These are phyloP conservation scores for Phaeosphaeriaceae sp. DNA, from an alignment of 2,329 filamentous ascomycete species.

Conservation along the genomic window DNA sequence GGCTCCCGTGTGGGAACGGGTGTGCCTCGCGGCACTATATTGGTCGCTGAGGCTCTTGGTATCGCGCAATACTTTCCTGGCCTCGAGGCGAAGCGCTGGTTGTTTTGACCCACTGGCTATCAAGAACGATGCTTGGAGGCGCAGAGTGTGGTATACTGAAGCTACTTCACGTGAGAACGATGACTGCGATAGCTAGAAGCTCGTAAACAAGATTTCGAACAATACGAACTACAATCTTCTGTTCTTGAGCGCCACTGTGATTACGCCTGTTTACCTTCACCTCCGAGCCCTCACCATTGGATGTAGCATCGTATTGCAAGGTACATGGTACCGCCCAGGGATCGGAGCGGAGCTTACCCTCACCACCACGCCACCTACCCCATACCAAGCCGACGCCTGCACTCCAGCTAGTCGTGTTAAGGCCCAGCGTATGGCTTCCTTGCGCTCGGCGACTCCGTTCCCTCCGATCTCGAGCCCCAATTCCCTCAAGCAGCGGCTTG, in stretches of 20 bases:
- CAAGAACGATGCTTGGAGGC: background rate
- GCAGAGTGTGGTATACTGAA: background rate
- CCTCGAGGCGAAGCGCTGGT: background rate
- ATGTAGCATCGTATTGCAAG: background rate
- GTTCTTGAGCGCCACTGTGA: background rate
- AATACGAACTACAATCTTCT: background rate
- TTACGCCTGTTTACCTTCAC: background rate
- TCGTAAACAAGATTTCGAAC: background rate
- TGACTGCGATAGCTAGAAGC: background rate
- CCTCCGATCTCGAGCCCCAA: constrained; percentile 11
- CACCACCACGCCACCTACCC: constrained; percentile 17
- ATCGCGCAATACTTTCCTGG: background rate
- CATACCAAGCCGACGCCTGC: constrained; percentile 10
- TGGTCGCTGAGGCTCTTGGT: constrained; percentile 2
- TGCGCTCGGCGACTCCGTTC: constrained; percentile 20
- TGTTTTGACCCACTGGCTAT: background rate
- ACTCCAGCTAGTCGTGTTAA: constrained; percentile 10
- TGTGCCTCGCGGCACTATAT: background rate
- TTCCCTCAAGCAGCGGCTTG: constrained; percentile 33
- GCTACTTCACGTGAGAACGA: background rate
- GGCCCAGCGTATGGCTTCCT: constrained; percentile 9
- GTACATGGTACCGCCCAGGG: constrained; percentile 16
- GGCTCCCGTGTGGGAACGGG: background rate
- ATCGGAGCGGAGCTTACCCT: constrained; percentile 14
- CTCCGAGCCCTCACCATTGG: background rate